A percentile compares a stretch with the other conserved stretches of the same genome.
These are phyloP conservation scores for Fusarium nematophilum DNA, from an alignment of 2,329 filamentous ascomycete species.

Conservation along the genomic window DNA sequence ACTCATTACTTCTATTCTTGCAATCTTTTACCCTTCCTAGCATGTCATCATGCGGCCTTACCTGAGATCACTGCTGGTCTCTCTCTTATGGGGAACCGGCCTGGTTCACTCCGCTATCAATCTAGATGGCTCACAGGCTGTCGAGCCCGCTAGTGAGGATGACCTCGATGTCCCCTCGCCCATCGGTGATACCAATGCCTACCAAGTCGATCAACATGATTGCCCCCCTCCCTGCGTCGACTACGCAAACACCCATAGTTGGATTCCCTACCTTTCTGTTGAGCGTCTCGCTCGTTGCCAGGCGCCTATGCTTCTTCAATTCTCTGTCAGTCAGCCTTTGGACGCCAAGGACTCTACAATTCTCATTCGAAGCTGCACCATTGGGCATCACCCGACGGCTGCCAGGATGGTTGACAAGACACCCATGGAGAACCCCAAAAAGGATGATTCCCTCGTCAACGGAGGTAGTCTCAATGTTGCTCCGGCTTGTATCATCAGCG, in stretches of 20 bases:
- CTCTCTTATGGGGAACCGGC: background rate
- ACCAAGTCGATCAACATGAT: conserved; percentile 36
- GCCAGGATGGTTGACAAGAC: background rate
- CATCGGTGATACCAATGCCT: conserved; percentile 29
- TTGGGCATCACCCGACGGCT: background rate
- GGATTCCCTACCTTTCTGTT: conserved; percentile 36
- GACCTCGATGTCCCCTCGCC: conserved; percentile 38
- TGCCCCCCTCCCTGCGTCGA: conserved; percentile 33
- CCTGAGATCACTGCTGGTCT: background rate
- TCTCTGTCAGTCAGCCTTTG: background rate
- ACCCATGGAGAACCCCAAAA: conserved; percentile 2
- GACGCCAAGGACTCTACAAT: conserved; percentile 1
- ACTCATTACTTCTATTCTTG: background rate
- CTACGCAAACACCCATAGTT: conserved; percentile 37
- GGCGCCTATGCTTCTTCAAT: conserved; percentile 1
- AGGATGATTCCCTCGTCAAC: background rate
- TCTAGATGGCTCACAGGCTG: background rate
- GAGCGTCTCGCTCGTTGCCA: conserved; percentile 33
- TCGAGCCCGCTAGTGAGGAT: conserved; percentile 1
- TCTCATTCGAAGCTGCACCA: background rate
- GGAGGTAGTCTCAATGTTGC: background rate
- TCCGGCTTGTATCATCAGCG: background rate
- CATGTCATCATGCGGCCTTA: background rate
- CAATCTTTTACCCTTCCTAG: too few relatives aligned
- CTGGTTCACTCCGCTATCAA: background rate